Percentiles rank a stretch among this genome's conserved stretches.
These are phyloP conservation scores for Solanum chiquidenum DNA, from an alignment of 257 asterid genomes.

Conservation along the genomic window DNA sequence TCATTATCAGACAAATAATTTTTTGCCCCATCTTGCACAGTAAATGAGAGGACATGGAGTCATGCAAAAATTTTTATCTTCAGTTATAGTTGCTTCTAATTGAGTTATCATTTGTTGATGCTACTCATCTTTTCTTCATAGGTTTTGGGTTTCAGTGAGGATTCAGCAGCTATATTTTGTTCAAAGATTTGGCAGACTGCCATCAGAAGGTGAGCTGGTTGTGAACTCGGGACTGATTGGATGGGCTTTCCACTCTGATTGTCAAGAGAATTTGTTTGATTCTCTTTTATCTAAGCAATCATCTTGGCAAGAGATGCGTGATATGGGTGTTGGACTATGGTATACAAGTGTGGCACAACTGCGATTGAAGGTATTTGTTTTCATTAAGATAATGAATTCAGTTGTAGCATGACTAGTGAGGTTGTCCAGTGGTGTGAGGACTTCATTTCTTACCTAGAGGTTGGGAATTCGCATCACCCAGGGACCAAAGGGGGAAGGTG, in stretches of 20 bases:
- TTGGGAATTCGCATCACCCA: not conserved
- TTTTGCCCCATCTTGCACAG: not conserved
- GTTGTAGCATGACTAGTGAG: not conserved
- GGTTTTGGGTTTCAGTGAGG: constrained; percentile 90
- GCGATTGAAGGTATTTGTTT: constrained; percentile 64
- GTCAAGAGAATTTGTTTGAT: constrained; percentile 75
- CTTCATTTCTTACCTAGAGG: not conserved
- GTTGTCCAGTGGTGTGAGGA: not conserved
- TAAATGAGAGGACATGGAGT: not conserved
- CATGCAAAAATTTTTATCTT: not conserved
- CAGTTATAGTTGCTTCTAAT: not conserved
- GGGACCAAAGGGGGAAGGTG: not conserved
- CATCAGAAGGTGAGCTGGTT: constrained; percentile 52
- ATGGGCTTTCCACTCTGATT: constrained; percentile 96
- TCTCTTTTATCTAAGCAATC: constrained; percentile 76
- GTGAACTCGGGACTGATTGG: constrained; percentile 59
- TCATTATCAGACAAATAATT: not conserved
- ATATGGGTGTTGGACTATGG: constrained; percentile 90
- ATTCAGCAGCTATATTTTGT: constrained; percentile 58
- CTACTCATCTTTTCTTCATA: constrained; percentile 24
- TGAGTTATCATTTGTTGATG: not conserved
- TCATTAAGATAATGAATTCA: not conserved
- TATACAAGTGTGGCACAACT: constrained; percentile 57
- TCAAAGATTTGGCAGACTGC: constrained; percentile 43
- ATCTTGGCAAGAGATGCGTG: constrained; percentile 91